These are phyloP conservation scores for Myxozyma lipomycoides DNA, from an alignment of 805 yeast genomes.

Conservation along the genomic window DNA sequence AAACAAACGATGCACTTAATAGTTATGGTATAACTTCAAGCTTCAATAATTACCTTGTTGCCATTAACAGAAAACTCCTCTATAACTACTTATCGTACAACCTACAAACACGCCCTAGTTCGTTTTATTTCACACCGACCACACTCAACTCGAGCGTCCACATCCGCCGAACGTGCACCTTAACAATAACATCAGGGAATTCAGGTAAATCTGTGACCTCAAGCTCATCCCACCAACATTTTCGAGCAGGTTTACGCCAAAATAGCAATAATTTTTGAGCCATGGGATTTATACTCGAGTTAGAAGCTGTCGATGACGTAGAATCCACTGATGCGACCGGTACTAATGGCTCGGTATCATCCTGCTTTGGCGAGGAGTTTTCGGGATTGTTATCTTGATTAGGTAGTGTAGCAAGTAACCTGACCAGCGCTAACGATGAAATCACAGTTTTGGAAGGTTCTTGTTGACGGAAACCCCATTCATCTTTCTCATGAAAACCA, in stretches of 20 bases:
- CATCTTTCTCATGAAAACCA: conserved; percentile 63
- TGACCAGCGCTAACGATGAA: conserved; percentile 71
- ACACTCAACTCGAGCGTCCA: conserved; percentile 96
- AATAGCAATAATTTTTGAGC: conserved; percentile 70
- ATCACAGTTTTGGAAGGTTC: conserved; percentile 88
- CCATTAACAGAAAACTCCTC: background rate
- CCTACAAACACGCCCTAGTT: background rate
- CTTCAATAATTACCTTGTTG: too few species aligned
- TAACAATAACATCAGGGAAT: conserved; percentile 43
- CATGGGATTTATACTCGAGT: conserved; percentile 30
- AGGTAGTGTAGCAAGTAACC: conserved; percentile 32
- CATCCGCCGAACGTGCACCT: conserved; percentile 83
- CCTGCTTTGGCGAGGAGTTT: background rate
- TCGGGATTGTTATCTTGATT: background rate
- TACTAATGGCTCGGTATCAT: background rate
- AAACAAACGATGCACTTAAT: too few species aligned
- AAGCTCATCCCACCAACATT: conserved; percentile 89
- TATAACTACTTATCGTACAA: background rate
- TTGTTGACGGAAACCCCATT: conserved; percentile 86
- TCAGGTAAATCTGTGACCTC: conserved; percentile 38
- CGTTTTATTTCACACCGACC: conserved; percentile 62
- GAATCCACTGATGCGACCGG: background rate
- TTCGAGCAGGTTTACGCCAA: conserved; percentile 97
- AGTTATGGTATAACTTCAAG: too few species aligned
- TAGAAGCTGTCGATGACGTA: background rate